Evolutionary conservation across 2,329 filamentous ascomycete genomes (phyloP).

Genomic region (Neonectria sp.): DNA sequence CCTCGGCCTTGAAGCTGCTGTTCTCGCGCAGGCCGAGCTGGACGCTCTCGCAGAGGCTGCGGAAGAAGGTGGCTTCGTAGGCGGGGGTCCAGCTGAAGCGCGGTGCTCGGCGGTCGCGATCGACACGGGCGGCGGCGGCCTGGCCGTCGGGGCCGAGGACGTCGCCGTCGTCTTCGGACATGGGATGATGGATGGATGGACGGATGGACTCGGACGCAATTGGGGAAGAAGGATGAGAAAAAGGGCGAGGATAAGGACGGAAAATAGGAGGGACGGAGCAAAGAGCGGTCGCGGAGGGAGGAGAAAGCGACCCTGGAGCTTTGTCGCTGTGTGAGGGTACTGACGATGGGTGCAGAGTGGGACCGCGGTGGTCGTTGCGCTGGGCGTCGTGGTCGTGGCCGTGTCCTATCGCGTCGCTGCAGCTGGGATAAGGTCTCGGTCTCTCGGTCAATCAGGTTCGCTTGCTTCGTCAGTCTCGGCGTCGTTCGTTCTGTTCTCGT

Average conservation of each 20-base stretch:
- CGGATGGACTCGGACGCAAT: neutral
- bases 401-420: neutral
- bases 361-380: neutral
- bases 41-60: slow-evolving; percentile 72
- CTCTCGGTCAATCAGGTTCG: neutral
- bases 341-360: neutral
- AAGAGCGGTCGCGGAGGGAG: neutral
- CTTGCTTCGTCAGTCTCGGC: neutral
- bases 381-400: neutral
- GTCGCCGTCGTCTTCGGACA: slow-evolving; percentile 59
- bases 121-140: slow-evolving; percentile 51
- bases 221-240: neutral
- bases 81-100: slow-evolving; percentile 73
- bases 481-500: neutral
- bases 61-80: slow-evolving; percentile 74
- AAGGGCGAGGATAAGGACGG: too few relatives aligned
- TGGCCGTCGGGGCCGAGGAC: slow-evolving; percentile 54
- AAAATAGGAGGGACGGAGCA: neutral
- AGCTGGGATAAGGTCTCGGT: neutral
- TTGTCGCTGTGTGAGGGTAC: neutral
- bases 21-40: slow-evolving; percentile 69
- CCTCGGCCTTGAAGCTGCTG: slow-evolving; percentile 74
- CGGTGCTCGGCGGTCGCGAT: slow-evolving; percentile 61
- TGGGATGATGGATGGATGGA: slow-evolving; percentile 29
- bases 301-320: neutral